These are phyloP conservation scores for Teratosphaeria epicoccoides DNA, from an alignment of 2,329 filamentous ascomycete genomes.

Conservation along the genomic window DNA sequence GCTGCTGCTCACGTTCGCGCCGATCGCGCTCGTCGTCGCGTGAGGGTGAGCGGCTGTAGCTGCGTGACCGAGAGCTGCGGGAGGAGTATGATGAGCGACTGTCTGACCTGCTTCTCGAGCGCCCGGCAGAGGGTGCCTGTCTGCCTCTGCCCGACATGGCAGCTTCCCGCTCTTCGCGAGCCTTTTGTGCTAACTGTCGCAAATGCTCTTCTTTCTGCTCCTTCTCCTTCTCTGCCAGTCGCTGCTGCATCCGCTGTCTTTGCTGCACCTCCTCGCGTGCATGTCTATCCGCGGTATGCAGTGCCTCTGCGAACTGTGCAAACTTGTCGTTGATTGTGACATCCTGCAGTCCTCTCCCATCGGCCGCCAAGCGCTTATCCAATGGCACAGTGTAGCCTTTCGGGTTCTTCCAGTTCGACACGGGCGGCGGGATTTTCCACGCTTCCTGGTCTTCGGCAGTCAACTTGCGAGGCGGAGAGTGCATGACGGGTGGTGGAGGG, in stretches of 20 bases:
- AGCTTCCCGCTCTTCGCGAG: conserved; percentile 57
- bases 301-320: conserved; percentile 84
- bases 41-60: conserved; percentile 24
- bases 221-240: conserved; percentile 93
- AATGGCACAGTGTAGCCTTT: conserved; percentile 95
- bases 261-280: conserved; percentile 92
- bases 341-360: conserved; percentile 84
- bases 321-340: conserved; percentile 98
- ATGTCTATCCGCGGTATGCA: conserved; percentile 90
- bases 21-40: conserved; percentile 44
- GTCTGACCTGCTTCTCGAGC: conserved; percentile 17
- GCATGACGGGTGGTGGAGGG: conserved; percentile 87
- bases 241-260: conserved; percentile 87
- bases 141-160: conserved; percentile 37
- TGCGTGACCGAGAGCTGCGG: conserved; percentile 18
- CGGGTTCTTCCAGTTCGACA: conserved; percentile 99
- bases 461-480: conserved; percentile 85
- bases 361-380: conserved; percentile 89
- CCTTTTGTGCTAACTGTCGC: conserved; percentile 78
- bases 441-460: conserved; percentile 95
- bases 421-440: conserved; percentile 82
- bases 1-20: conserved; percentile 64
- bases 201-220: conserved; percentile 86
- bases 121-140: conserved; percentile 15
- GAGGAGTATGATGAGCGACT: conserved; percentile 16